A percentile compares a stretch with the other conserved stretches of the same genome.
These are phyloP conservation scores for Russula foetens DNA, from an alignment of 768 basidiomycete species.

Conservation along the genomic window DNA sequence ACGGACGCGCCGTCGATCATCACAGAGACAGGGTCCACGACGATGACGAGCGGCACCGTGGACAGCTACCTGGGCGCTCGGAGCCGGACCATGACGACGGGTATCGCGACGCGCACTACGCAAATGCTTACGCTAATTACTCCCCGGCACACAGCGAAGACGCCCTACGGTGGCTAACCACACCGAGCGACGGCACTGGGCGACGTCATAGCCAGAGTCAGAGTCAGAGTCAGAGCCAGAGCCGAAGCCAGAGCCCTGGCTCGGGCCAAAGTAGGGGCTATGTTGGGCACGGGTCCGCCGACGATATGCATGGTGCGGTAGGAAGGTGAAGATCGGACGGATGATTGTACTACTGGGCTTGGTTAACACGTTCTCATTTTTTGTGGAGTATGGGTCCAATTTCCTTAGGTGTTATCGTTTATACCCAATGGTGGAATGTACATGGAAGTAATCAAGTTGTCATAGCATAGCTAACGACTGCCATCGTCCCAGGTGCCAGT, in stretches of 20 bases:
- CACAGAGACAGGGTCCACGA: no score
- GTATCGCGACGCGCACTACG: neutral
- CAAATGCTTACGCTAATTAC: neutral
- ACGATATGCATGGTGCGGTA: neutral
- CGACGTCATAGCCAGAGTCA: neutral
- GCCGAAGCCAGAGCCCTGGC: neutral
- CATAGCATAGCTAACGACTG: neutral
- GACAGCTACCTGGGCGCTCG: neutral
- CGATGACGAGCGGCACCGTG: neutral
- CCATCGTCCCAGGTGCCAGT: neutral
- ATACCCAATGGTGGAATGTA: neutral
- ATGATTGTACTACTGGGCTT: neutral
- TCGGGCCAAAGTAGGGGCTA: neutral
- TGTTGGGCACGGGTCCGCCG: neutral
- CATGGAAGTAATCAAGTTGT: neutral
- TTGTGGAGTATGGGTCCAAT: neutral
- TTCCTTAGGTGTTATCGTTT: neutral
- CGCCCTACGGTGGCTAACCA: neutral
- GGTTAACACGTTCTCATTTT: neutral
- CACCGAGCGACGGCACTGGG: neutral
- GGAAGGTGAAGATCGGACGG: neutral
- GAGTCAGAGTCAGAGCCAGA: neutral
- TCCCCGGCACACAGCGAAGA: neutral
- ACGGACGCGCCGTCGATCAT: neutral
- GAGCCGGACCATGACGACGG: neutral